These are phyloP conservation scores for Primulina tabacum DNA, from an alignment of 257 asterid genomes.

Conservation along the genomic window DNA sequence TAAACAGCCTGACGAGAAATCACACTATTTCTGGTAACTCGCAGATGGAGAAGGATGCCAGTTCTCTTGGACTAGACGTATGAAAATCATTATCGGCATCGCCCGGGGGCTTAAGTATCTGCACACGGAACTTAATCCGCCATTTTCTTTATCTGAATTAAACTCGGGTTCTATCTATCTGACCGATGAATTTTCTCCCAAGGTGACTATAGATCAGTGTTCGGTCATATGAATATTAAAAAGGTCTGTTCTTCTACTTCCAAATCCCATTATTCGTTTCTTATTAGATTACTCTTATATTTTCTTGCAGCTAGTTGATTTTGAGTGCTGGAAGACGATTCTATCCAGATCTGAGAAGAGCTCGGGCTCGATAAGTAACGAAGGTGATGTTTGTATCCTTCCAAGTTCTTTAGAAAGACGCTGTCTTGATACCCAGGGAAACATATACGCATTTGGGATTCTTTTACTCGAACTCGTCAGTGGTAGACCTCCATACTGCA, in stretches of 20 bases:
- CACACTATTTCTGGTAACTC: slow-evolving; percentile 9
- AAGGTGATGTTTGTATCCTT: slow-evolving; percentile 76
- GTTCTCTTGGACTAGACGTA: slow-evolving; percentile 90
- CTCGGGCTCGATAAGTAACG: slow-evolving; percentile 63
- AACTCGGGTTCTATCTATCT: slow-evolving; percentile 79
- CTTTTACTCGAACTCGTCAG: slow-evolving; percentile 81
- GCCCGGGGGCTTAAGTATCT: slow-evolving; percentile 83
- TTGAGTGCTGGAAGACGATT: slow-evolving; percentile 86
- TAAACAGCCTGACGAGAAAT: slow-evolving; percentile 8
- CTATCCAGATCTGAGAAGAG: slow-evolving; percentile 83
- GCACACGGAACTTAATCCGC: slow-evolving; percentile 82
- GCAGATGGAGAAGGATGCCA: slow-evolving; percentile 94
- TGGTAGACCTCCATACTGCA: slow-evolving; percentile 84
- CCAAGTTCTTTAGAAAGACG: slow-evolving; percentile 75
- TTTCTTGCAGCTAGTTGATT: slow-evolving; percentile 75
- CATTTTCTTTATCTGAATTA: slow-evolving; percentile 81
- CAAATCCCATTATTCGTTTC: not conserved
- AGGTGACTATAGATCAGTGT: slow-evolving; percentile 41
- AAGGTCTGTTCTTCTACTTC: not conserved
- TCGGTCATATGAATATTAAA: not conserved
- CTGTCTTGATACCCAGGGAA: slow-evolving; percentile 63
- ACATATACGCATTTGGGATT: slow-evolving; percentile 77
- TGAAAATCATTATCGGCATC: slow-evolving; percentile 82
- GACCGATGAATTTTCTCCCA: slow-evolving; percentile 94
- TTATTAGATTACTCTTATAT: slow-evolving; percentile 1